These are phyloP conservation scores for Graphilbum fragrans DNA, from an alignment of 2,329 filamentous ascomycete species.

Conservation along the genomic window DNA sequence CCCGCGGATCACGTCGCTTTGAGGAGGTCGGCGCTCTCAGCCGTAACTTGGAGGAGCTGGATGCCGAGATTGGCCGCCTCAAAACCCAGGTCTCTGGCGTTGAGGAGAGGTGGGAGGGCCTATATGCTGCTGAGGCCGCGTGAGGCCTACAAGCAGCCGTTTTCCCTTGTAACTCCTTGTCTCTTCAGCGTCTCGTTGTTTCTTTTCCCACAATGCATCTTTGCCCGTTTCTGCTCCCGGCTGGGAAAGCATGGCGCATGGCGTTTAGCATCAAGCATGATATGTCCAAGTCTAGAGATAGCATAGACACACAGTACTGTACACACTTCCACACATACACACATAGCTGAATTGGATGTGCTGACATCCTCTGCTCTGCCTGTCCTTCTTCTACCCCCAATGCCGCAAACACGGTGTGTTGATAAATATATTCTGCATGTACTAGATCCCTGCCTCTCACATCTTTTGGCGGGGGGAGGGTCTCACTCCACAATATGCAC, in stretches of 20 bases:
- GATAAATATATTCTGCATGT: no score
- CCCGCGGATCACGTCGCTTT: slow-evolving; percentile 64
- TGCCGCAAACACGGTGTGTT: no score
- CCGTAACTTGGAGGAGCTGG: slow-evolving; percentile 72
- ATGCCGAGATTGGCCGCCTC: slow-evolving; percentile 60
- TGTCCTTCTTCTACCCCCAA: no score
- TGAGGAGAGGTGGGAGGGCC: slow-evolving; percentile 45
- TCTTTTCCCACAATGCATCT: no score
- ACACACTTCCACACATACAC: no score
- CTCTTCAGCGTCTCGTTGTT: background rate
- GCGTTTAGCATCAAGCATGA: background rate
- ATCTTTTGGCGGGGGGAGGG: no score
- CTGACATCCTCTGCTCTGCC: no score
- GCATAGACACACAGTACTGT: background rate
- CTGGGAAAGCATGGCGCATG: slow-evolving; percentile 1
- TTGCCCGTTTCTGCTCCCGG: no score
- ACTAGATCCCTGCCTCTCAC: no score
- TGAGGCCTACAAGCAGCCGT: background rate
- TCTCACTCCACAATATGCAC: background rate
- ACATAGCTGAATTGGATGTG: no score
- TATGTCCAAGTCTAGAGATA: background rate
- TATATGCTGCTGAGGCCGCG: slow-evolving; percentile 24
- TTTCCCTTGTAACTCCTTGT: background rate
- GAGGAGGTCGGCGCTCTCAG: slow-evolving; percentile 76
- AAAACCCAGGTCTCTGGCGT: slow-evolving; percentile 53